These are phyloP conservation scores for Tremella mesenterica DNA, from an alignment of 768 basidiomycete genomes.

Conservation along the genomic window DNA sequence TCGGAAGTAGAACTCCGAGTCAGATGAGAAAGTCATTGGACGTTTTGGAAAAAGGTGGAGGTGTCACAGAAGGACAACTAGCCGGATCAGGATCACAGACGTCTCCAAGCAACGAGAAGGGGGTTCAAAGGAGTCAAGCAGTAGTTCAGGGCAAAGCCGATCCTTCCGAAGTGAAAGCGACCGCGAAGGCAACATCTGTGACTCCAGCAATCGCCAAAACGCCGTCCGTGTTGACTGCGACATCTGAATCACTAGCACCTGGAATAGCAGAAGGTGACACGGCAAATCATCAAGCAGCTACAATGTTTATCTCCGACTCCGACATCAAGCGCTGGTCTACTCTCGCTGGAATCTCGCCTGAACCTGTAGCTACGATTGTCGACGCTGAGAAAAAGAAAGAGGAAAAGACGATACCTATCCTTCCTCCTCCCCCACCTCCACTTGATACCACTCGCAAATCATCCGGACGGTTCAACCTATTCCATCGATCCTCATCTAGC, in stretches of 20 bases:
- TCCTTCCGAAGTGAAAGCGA: no score
- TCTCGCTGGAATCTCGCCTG: constrained; percentile 17
- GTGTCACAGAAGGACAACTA: not conserved
- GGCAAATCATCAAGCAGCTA: constrained; percentile 18
- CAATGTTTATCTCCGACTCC: constrained; percentile 16
- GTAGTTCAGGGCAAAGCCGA: no score
- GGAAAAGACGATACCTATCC: constrained; percentile 8
- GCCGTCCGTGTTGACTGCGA: no score
- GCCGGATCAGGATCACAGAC: not conserved
- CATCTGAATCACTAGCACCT: not conserved
- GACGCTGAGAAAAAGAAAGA: not conserved
- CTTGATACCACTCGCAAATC: not conserved
- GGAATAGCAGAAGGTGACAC: constrained; percentile 16
- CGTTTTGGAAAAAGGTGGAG: not conserved
- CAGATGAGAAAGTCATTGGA: not conserved
- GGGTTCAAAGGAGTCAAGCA: no score
- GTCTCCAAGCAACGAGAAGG: not conserved
- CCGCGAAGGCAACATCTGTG: not conserved
- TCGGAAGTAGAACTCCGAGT: no score
- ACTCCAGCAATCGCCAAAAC: not conserved
- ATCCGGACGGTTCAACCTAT: not conserved
- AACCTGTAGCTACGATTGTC: not conserved
- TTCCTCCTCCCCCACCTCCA: constrained; percentile 13
- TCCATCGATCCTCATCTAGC: not conserved
- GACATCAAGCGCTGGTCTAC: constrained; percentile 26